Evolutionary conservation across 2,329 filamentous ascomycete genomes (phyloP).

Genomic region (Fusarium stilboides): DNA sequence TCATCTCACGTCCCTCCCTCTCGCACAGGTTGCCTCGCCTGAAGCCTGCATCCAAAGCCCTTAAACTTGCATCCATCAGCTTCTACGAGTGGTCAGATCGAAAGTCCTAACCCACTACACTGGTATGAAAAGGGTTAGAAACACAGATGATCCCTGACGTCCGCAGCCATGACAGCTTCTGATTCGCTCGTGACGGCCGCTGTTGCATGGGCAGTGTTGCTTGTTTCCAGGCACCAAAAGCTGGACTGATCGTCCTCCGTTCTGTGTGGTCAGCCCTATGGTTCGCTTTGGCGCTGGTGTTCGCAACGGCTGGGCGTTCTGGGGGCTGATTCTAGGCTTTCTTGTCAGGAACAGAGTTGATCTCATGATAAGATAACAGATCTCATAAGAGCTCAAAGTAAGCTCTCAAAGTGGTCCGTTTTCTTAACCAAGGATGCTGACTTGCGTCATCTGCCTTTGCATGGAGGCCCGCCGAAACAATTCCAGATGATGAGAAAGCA

Average conservation of each 20-base stretch:
- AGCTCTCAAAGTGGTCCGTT: no score
- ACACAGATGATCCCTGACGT: slow-evolving; percentile 27
- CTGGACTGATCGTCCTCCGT: slow-evolving; percentile 10
- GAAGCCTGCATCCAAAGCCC: slow-evolving; percentile 26
- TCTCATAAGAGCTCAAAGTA: no score
- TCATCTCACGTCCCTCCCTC: slow-evolving; percentile 11
- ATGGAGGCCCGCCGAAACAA: no score
- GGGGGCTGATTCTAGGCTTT: no score
- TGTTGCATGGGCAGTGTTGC: slow-evolving; percentile 51
- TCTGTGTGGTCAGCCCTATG: slow-evolving; percentile 45
- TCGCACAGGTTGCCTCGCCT: slow-evolving; percentile 40
- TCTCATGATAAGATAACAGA: no score
- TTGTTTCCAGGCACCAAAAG: slow-evolving; percentile 47
- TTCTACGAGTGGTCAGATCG: slow-evolving; percentile 23
- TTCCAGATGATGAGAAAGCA: no score
- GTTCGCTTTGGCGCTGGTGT: slow-evolving; percentile 16
- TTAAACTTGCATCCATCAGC: background rate
- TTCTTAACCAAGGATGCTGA: no score
- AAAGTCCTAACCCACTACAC: slow-evolving; percentile 30
- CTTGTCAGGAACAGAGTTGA: no score
- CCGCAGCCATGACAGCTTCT: slow-evolving; percentile 4
- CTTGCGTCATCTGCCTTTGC: no score
- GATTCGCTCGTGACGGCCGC: slow-evolving; percentile 53
- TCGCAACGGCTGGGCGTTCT: no score
- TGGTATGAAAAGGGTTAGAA: slow-evolving; percentile 23